Base-by-base conservation (phyloP, 352 stramenopile genomes). In the Phytophthora crassamura region DNA sequence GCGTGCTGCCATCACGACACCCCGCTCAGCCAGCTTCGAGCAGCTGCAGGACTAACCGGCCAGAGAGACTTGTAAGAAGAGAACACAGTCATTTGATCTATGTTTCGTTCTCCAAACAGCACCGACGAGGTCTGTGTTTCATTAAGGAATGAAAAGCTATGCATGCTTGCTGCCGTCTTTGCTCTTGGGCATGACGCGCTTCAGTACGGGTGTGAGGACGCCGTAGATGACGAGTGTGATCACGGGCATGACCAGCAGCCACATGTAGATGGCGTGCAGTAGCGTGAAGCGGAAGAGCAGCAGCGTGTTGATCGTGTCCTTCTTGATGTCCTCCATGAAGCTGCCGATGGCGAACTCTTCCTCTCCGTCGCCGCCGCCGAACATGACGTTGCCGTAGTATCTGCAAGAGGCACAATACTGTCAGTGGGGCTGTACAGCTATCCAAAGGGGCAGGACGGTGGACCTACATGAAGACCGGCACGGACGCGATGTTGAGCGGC, bases 271-370 rank as follows among this genome's bases (percentile, higher is more conserved):
- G 33, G 84, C 86, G 64, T 90, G 64, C 59, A 94, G 65, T 16
- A 94, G 74, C 30, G 82, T 90, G 69, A 91, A 94, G 67, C 82
- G 86, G 69, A 93, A 94, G 32, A 80, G 68, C 56, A 89, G 67
- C 48, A 94, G 71, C 52, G 86, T 93, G 58, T 80, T 85, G 47
- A 94, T 60, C 35, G 83, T 80, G 64, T 94, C 86, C 30, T 76
- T 78, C 64, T 93, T 86, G 22, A 94, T 58, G 49, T 87, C 82
- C 75, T 82, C 72, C 59, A 86, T 88, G 61, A 94, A 91, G 16
- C 67, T 74, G 3, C 78, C 59, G 33, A 93, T 78, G 1, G 83
- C 88, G 63, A 94, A 94, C 8, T 91, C 84, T 5, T 71, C 67
- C 2, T 75, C 75, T 51, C 64, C 78, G 12, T 86, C 75, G 15